Evolutionary conservation across 768 basidiomycete genomes (phyloP), one percentile per base, ranked within the genome.

Genomic region (Boletus bicolor): DNA sequence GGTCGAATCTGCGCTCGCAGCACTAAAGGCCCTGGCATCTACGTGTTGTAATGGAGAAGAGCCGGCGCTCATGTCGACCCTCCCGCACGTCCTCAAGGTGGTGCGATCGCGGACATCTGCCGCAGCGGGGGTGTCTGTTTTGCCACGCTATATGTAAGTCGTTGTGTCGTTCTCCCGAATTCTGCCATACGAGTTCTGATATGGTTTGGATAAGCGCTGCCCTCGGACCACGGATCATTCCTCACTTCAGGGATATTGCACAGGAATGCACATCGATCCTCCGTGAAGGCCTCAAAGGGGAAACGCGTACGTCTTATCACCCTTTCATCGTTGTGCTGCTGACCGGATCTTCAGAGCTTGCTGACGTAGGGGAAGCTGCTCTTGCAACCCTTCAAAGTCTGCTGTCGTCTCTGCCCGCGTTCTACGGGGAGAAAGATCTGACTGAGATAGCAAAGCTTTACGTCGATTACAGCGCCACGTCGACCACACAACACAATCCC

Each of bases 201-300:
- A 12, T 19, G 41, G 43, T 35, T 36, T 28, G 30, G 44, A 15
- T 63, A 37, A 96, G 93, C 19, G 68, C 77, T 19, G 84, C 86
- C 44, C 80, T 98, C 21, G 93, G 91, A 0, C 92, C 95, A 11
- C 86, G 96, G 0, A 78, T 93, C 48, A 93, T 99, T 48, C 93
- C 96, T 5, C 80, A 84, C 71, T 87, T 97, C 73, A 83, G 83
- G 50, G 79, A 83, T 14, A 81, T 95, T 44, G 79, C 89, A 15
- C 71, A 82, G 5, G 77, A 84, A 51, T 82, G 82, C 55, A 73
- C 84, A 35, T 53, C 68, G 21, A 67, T 83, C 30, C 72, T 86
- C 44, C 77, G 74, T 19, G 76, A 80, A 41, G 68, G 66, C 26
- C 64, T 75, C 43, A 64, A 59, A 15, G 60, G 63, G 9, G 65